Conservation (phyloP, 2,329 filamentous ascomycete species). For the Pleurostoma richardsiae region DNA sequence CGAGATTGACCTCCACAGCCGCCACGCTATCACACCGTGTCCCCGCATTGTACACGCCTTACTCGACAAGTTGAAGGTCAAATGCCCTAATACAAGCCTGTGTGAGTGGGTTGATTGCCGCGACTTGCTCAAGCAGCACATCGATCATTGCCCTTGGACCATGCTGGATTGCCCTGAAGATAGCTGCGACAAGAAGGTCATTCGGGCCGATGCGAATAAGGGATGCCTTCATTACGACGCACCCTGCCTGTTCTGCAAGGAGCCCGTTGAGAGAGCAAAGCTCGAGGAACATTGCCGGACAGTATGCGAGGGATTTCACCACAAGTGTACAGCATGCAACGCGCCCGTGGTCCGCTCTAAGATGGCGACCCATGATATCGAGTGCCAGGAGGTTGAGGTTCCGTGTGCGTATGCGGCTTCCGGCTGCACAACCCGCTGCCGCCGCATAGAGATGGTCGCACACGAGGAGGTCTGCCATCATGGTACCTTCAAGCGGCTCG, state of each 20-base stretch:
- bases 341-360: slow-evolving; percentile 36
- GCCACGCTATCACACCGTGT: slow-evolving; percentile 16
- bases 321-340: slow-evolving; percentile 44
- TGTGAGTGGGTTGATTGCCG: slow-evolving; percentile 47
- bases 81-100: slow-evolving; percentile 51
- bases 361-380: slow-evolving; percentile 40
- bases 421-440: slow-evolving; percentile 38
- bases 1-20: slow-evolving; percentile 22
- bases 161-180: slow-evolving; percentile 50
- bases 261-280: slow-evolving; percentile 1
- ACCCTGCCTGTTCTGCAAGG: slow-evolving; percentile 2
- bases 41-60: slow-evolving; percentile 51
- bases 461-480: slow-evolving; percentile 30
- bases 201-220: slow-evolving; percentile 42
- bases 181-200: slow-evolving; percentile 45
- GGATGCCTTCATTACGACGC: slow-evolving; percentile 46
- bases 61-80: slow-evolving; percentile 53
- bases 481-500: background rate
- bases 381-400: slow-evolving; percentile 35
- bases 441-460: slow-evolving; percentile 31
- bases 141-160: slow-evolving; percentile 49
- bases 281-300: slow-evolving; percentile 29
- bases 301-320: slow-evolving; percentile 40
- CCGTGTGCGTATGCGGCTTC: slow-evolving; percentile 42
- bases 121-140: slow-evolving; percentile 50